Conservation (phyloP, 202 grass and related monocot genomes). For the Saccharum hybrid region DNA sequence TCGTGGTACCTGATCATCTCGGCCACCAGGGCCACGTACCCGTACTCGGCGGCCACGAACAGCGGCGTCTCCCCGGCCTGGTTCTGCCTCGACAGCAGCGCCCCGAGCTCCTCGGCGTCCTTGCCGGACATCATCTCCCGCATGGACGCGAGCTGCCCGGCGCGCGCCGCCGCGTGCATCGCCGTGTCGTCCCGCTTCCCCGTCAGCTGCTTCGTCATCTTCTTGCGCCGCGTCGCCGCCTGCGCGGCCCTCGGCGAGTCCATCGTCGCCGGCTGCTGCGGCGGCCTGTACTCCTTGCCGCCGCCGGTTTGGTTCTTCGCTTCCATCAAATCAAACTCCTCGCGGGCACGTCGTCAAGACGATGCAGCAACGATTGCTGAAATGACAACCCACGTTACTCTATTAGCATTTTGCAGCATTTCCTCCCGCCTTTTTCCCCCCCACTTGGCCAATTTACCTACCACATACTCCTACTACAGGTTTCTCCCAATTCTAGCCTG, state of each 20-base stretch:
- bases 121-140: slow-evolving; percentile 62
- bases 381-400: slow-evolving; percentile 2
- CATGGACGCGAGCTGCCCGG: slow-evolving; percentile 65
- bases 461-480: neutral
- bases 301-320: neutral
- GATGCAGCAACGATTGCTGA: slow-evolving; percentile 22
- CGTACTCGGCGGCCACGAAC: slow-evolving; percentile 93
- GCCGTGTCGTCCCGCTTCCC: slow-evolving; percentile 88
- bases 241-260: slow-evolving; percentile 51
- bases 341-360: slow-evolving; percentile 13
- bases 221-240: slow-evolving; percentile 71
- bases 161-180: slow-evolving; percentile 77
- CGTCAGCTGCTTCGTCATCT: slow-evolving; percentile 97
- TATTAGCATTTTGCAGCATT: neutral
- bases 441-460: slow-evolving; percentile 46
- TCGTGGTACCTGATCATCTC: slow-evolving; percentile 87
- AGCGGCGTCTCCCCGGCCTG: slow-evolving; percentile 82
- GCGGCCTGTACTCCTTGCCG: slow-evolving; percentile 14
- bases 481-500: neutral
- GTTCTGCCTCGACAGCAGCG: slow-evolving; percentile 78
- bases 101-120: slow-evolving; percentile 40
- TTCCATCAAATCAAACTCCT: slow-evolving; percentile 15
- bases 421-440: neutral
- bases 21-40: slow-evolving; percentile 63
- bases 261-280: slow-evolving; percentile 35